Base-by-base conservation (phyloP, 495 filamentous ascomycete species). In the Penicillium canariense region DNA sequence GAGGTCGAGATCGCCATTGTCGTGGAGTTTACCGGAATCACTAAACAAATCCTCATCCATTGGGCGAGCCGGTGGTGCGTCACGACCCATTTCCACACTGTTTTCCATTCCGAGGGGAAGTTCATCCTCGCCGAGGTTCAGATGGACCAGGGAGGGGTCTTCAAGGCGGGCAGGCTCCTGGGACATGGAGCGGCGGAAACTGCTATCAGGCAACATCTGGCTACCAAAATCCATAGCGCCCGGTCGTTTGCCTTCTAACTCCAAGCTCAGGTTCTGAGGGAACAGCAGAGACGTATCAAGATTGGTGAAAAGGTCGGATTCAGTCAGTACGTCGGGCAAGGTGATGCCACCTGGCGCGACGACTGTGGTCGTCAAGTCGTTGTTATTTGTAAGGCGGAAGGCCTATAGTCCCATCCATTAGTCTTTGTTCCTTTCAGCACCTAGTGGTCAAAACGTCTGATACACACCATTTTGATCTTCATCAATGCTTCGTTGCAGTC, bases 401-500 rank as follows among this genome's bases (percentile, higher is more conserved):
- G 88, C 87, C 88, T 91, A 60, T 1, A 34, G 14, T 15, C 12
- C 2, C 5, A 48, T 14, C 1, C 3, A 17, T 50, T 10, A 50
- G 23, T 39, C n/a, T 5, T 15, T 18, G 18, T 4, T 35, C 18
- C 20, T n/a, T 32, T 17, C 14, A n/a, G 7, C 23, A 2, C 11
- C 7, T 8, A 1, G 2, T 3, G n/a, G 5, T 25, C 20, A 30
- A 30, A n/a, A 17, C 14, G 25, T 51, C 17, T 12, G 17, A n/a
- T 28, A 52, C 81, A 23, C 79, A 96, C 93, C 93, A 97, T 94
- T 68, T 97, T 97, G 62, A 98, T 96, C 72, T 96, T 97, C 78
- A 94, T 84, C 51, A 97, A 75, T 23, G 94, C 92, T 73, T 98
- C 94, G 64, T 93, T 96, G 76, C 94, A 98, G 68, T 98, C 94